Evolutionary conservation across 108 stramenopile genomes (phyloP).

Genomic region (Chaetoceros muelleri): DNA sequence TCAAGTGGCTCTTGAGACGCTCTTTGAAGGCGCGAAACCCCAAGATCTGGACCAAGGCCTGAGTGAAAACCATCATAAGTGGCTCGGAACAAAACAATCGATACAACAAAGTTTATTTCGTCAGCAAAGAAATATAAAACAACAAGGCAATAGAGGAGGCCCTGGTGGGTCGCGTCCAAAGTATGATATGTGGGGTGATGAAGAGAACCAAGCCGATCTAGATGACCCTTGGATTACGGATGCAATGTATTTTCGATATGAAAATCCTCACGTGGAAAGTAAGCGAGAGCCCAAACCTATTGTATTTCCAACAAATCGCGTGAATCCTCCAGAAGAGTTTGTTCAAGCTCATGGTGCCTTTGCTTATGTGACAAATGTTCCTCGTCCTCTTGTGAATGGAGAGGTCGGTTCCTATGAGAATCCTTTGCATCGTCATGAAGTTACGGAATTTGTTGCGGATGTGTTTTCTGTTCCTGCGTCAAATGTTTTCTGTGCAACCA

Average conservation of each 20-base stretch:
- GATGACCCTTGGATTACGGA: background rate
- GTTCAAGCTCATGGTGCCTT: conserved; percentile 51
- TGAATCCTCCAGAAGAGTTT: conserved; percentile 45
- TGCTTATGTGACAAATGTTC: conserved; percentile 63
- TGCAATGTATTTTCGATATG: conserved; percentile 20
- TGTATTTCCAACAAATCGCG: conserved; percentile 31
- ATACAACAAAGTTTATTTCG: conserved; percentile 13
- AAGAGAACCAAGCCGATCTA: background rate
- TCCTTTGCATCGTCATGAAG: conserved; percentile 40
- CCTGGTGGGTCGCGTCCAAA: conserved; percentile 56
- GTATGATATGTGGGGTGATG: conserved; percentile 13
- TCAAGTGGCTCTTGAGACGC: background rate
- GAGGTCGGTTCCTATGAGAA: conserved; percentile 43
- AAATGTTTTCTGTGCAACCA: conserved; percentile 50
- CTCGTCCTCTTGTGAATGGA: conserved; percentile 29
- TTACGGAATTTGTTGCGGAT: conserved; percentile 43
- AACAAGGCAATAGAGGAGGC: conserved; percentile 58
- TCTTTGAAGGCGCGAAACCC: conserved; percentile 7
- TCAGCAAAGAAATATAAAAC: conserved; percentile 20
- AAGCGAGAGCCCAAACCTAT: conserved; percentile 50
- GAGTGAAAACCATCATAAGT: conserved; percentile 12
- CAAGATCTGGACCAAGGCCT: conserved; percentile 11
- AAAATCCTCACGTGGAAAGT: conserved; percentile 44
- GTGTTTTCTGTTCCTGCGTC: conserved; percentile 41
- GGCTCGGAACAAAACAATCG: background rate